phyloP scores from a whole-genome alignment of 441 rosid genomes.

The Bruguiera hainesii region DNA sequence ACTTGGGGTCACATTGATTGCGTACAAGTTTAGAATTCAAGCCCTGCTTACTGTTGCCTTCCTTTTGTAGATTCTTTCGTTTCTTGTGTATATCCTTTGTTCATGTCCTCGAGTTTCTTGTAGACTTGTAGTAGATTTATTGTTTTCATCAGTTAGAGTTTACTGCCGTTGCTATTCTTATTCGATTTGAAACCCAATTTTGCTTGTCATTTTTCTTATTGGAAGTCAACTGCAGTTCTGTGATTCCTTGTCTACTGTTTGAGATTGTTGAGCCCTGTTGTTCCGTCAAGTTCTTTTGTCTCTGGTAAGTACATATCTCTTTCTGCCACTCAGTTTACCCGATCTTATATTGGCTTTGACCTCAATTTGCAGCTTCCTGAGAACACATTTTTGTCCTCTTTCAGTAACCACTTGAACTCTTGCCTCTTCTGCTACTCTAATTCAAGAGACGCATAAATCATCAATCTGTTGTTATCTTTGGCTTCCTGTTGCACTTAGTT shows the following conservation, averaged over 20 bases:
- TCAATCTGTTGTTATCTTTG: not conserved
- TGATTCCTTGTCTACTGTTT: not conserved
- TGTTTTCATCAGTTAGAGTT: not conserved
- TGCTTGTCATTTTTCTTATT: not conserved
- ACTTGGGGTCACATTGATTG: constrained; percentile 4
- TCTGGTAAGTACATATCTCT: constrained; percentile 7
- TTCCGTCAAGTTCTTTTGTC: constrained; percentile 1
- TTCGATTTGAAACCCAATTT: not conserved
- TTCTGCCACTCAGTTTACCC: constrained; percentile 6
- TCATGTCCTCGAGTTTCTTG: not conserved
- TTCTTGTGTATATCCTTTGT: constrained; percentile 6
- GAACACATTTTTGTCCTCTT: not conserved
- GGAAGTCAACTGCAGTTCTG: constrained; percentile 1
- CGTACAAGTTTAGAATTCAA: constrained; percentile 1
- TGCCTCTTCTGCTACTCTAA: not conserved
- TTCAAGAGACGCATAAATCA: too few species aligned
- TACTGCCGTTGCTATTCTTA: not conserved
- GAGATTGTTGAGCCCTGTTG: not conserved
- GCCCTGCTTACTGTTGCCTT: not conserved
- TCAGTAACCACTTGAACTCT: constrained; percentile 2
- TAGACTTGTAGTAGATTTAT: not conserved
- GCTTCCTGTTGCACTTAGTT: constrained; percentile 1
- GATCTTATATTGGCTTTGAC: not conserved
- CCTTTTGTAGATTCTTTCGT: not conserved
- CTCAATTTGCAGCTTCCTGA: not conserved